Percentiles rank a stretch among this genome's conserved stretches.
Evolutionary conservation across 805 yeast species (phyloP).

Genomic region (Phaffomyces opuntiae): DNA sequence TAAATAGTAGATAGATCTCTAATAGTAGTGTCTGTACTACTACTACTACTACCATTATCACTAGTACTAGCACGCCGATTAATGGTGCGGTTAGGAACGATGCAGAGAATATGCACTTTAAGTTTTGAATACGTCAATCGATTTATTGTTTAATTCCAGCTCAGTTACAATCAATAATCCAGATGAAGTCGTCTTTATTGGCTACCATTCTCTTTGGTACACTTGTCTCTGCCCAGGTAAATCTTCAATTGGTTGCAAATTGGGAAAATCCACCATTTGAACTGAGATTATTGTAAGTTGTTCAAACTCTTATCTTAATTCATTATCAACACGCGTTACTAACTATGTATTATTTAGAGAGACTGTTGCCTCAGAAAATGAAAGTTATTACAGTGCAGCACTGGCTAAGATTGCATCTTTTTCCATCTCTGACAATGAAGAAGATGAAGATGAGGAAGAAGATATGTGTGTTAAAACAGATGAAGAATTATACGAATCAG

Average conservation of each 20-base stretch:
- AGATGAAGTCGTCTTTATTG: neutral
- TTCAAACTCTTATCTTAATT: neutral
- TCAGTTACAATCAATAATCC: too few species aligned
- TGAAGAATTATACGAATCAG: conserved; percentile 13
- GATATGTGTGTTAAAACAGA: conserved; percentile 6
- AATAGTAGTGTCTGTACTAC: too few species aligned
- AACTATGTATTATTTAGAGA: conserved; percentile 12
- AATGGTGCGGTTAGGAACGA: too few species aligned
- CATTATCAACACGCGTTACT: neutral
- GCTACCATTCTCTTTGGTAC: neutral
- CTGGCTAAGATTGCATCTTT: conserved; percentile 10
- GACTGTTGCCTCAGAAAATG: conserved; percentile 22
- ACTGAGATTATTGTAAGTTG: conserved; percentile 20
- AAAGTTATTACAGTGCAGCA: conserved; percentile 9
- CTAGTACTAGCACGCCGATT: too few species aligned
- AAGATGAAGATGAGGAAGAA: conserved; percentile 3
- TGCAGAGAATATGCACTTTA: too few species aligned
- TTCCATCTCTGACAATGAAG: conserved; percentile 6
- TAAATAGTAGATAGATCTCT: too few species aligned
- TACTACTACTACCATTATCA: too few species aligned
- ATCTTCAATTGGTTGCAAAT: conserved; percentile 18
- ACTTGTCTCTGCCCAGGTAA: conserved; percentile 9
- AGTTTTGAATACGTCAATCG: too few species aligned
- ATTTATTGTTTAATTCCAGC: too few species aligned
- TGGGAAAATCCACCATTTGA: conserved; percentile 25